These are phyloP conservation scores for Myxozyma udenii DNA, from an alignment of 805 yeast genomes.

Conservation along the genomic window DNA sequence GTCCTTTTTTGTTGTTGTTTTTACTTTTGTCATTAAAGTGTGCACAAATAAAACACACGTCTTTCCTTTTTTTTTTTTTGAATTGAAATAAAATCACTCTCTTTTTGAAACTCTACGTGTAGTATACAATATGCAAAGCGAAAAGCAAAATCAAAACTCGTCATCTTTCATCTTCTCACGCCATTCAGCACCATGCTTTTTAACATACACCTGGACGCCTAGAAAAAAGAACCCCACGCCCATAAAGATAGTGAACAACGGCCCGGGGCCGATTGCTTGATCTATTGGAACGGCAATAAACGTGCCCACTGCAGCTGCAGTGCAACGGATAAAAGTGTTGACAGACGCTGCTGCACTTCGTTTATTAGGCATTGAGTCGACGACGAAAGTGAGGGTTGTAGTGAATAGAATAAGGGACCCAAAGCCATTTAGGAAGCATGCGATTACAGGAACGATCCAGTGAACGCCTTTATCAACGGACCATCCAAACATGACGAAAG, in stretches of 20 bases:
- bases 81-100: too few species aligned
- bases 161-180: constrained; percentile 16
- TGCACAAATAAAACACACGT: too few species aligned
- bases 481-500: constrained; percentile 81
- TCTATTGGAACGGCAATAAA: constrained; percentile 72
- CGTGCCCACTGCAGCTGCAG: constrained; percentile 71
- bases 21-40: too few species aligned
- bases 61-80: too few species aligned
- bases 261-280: constrained; percentile 65
- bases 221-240: constrained; percentile 40
- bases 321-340: constrained; percentile 69
- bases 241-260: constrained; percentile 63
- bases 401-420: constrained; percentile 84
- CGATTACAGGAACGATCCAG: constrained; percentile 79
- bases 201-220: constrained; percentile 22
- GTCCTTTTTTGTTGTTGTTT: too few species aligned
- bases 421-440: constrained; percentile 77
- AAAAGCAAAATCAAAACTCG: too few species aligned
- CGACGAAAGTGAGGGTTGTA: constrained; percentile 72
- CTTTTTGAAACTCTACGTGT: too few species aligned
- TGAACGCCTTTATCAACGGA: constrained; percentile 59
- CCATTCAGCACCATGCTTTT: constrained; percentile 20
- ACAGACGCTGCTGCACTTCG: constrained; percentile 89
- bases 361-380: constrained; percentile 79
- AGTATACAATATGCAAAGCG: too few species aligned